These are phyloP conservation scores for Pseudogymnoascus sp. DNA, from an alignment of 2,329 filamentous ascomycete genomes.

Conservation along the genomic window DNA sequence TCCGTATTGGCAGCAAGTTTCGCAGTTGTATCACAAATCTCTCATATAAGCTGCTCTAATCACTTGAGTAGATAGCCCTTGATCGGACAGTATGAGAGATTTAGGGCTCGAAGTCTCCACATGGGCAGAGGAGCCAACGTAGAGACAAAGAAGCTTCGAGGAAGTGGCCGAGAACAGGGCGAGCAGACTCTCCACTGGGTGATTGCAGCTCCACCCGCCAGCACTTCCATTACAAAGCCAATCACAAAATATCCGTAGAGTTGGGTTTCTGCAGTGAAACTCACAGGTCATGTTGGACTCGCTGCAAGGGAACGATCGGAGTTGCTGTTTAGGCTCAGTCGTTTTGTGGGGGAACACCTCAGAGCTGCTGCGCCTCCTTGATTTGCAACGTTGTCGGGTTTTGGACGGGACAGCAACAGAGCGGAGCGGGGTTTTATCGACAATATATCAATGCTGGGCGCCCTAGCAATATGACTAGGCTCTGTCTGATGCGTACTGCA, in stretches of 20 bases:
- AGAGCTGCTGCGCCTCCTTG: conserved; percentile 6
- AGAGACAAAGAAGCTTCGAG: not conserved
- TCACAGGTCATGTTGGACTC: conserved; percentile 2
- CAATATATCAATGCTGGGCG: not conserved
- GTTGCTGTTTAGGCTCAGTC: conserved; percentile 4
- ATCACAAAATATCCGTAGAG: conserved; percentile 1
- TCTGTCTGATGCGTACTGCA: not conserved
- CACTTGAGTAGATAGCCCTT: not conserved
- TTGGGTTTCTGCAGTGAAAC: not conserved
- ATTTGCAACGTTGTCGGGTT: not conserved
- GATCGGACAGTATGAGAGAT: not conserved
- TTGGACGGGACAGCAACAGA: not conserved
- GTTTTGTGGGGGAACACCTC: not conserved
- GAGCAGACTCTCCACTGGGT: not conserved
- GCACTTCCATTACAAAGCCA: conserved; percentile 2
- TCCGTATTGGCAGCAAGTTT: not conserved
- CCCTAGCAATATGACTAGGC: not conserved
- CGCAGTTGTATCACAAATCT: conserved; percentile 6
- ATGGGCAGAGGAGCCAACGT: not conserved
- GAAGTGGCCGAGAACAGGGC: not conserved
- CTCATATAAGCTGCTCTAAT: not conserved
- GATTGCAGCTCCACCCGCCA: not conserved
- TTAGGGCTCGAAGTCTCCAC: not conserved
- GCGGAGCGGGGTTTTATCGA: conserved; percentile 1
- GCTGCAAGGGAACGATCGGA: conserved; percentile 5